Evolutionary conservation across 1,284 basidiomycete genomes (phyloP), one percentile per base, ranked within the genome.

Genomic region (Tausonia pullulans): DNA sequence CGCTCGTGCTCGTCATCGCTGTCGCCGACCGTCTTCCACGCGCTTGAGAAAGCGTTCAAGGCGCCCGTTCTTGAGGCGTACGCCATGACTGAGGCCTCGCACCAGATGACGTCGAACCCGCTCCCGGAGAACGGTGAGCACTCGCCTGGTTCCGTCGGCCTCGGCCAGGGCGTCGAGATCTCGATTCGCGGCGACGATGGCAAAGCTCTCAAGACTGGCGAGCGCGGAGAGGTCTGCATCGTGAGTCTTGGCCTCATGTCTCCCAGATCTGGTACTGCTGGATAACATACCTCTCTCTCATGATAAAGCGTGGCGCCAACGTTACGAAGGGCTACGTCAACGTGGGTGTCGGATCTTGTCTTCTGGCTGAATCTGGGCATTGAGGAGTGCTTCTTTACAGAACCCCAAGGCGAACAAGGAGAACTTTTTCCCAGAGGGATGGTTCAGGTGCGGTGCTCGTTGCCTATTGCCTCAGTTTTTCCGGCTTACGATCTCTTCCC

Each of bases 41-140:
- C 71, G 43, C 70, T 80, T 14, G 79, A 81, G 65, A 72, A 75
- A 66, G 74, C 76, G 4, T 78, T 80, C 71, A 70, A 74, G 46
- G 78, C 78, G 6, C 79, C 79, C 3, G 79, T 81, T 0, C 72
- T 80, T 6, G 79, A 81, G 68, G 79, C 79, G 7, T 80, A 76
- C 65, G 73, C 74, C 3, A 75, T 75, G 74, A 73, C 73, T 5
- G 73, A 75, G 66, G 79, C 79, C 0, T 75, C 79, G 4, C 79
- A 81, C 67, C 78, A 79, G 69, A 80, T 78, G 77, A 70, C 68
- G 8, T 64, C 64, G 16, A 70, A 69, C 27, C 68, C 69, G 46
- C 58, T 70, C 44, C 67, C 70, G 67, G 67, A 67, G 66, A 70
- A 69, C 40, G 69, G 69, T 16, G 66, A 71, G 51, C 72, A 77